phyloP scores from a whole-genome alignment of 2,329 filamentous ascomycete genomes.

The Magnaporthiopsis rhizophila region DNA sequence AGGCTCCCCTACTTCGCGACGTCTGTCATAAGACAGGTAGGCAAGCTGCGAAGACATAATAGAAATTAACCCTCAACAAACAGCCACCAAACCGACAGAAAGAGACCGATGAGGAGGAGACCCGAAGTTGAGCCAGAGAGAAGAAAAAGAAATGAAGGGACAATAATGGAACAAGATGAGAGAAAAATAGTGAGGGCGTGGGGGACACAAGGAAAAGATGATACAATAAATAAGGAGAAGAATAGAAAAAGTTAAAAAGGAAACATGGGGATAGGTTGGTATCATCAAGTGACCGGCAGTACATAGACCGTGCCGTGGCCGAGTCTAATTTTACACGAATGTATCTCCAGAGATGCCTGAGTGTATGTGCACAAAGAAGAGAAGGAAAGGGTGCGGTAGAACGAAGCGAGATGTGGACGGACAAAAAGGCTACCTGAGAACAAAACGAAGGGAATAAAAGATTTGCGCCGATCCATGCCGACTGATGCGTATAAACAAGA shows the following conservation, averaged over 20 bases:
- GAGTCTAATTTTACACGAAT: conserved; percentile 5
- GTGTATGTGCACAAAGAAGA: background rate
- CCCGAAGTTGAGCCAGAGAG: background rate
- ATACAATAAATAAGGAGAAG: background rate
- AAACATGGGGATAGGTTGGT: background rate
- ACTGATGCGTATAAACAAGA: conserved; percentile 2
- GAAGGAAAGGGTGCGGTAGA: background rate
- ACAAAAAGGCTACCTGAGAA: background rate
- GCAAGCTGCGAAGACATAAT: background rate
- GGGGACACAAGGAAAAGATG: background rate
- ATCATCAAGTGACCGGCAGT: conserved; percentile 2
- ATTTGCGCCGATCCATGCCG: conserved; percentile 5
- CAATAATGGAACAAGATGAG: background rate
- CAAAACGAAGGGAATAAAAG: background rate
- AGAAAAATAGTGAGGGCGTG: background rate
- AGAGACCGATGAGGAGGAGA: background rate
- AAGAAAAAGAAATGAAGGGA: no score
- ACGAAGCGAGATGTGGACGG: background rate
- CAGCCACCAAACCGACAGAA: background rate
- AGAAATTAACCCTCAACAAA: background rate
- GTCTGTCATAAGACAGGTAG: background rate
- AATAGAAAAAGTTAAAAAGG: background rate
- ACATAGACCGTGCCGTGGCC: background rate
- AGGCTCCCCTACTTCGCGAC: background rate
- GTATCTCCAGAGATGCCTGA: conserved; percentile 5